Conservation (phyloP, 2,329 filamentous ascomycete genomes). For the Stemphylium vesicarium region DNA sequence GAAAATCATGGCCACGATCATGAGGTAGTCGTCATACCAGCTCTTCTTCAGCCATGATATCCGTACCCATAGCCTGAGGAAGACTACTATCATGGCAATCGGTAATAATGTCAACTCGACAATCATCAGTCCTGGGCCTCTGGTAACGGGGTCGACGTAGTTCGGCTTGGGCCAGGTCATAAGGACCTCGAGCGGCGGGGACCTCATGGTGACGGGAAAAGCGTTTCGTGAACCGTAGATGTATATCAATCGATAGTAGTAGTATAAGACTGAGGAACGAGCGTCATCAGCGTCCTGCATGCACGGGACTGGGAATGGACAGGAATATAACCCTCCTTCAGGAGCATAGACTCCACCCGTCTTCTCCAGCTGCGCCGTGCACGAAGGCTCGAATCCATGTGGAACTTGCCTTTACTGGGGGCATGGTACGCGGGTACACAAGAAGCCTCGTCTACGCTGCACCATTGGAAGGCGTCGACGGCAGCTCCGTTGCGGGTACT, state of each 20-base stretch:
- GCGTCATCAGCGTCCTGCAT: constrained; percentile 35
- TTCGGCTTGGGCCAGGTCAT: constrained; percentile 52
- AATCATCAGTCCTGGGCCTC: constrained; percentile 52
- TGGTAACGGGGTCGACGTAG: constrained; percentile 52
- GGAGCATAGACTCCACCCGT: constrained; percentile 23
- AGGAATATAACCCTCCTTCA: constrained; percentile 33
- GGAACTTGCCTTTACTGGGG: constrained; percentile 36
- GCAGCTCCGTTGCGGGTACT: constrained; percentile 37
- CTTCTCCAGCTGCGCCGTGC: constrained; percentile 33
- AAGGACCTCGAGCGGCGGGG: constrained; percentile 43
- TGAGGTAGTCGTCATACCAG: constrained; percentile 50
- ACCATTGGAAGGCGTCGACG: constrained; percentile 34
- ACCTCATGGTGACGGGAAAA: constrained; percentile 37
- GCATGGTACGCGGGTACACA: constrained; percentile 25
- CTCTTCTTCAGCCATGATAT: constrained; percentile 47
- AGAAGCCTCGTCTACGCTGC: constrained; percentile 20
- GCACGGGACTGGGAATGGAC: constrained; percentile 35
- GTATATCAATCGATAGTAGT: constrained; percentile 28
- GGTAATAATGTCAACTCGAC: constrained; percentile 47
- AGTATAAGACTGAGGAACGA: constrained; percentile 27
- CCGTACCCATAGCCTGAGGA: constrained; percentile 44
- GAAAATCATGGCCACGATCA: constrained; percentile 45
- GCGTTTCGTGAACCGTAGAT: constrained; percentile 20
- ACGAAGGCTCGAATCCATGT: constrained; percentile 20
- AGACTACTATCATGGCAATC: constrained; percentile 45